Evolutionary conservation across 768 basidiomycete species (phyloP), one percentile per base, ranked within the genome.

Genomic region (Cyathus striatus): DNA sequence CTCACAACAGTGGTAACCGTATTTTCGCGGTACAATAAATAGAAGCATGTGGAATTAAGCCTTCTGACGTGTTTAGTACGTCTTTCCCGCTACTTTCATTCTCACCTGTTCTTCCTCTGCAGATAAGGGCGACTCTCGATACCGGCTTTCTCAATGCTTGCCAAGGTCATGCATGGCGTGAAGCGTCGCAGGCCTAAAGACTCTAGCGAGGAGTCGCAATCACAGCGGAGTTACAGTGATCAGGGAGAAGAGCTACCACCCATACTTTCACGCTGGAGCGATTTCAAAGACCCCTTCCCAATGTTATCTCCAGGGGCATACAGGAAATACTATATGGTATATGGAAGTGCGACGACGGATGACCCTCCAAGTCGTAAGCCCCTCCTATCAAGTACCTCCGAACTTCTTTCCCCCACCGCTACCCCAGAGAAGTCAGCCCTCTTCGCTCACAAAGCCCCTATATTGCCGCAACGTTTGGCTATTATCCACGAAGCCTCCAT

Each of bases 261-360:
- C 14, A 64, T 64, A 25, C 57, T 70, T 6, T 44, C 55, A 7
- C 62, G 64, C 42, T 65, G 64, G 55, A 60, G 61, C 42, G 60
- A 59, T 26, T 64, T 70, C 44, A 51, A 50, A 24, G 59, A 54
- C 17, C 69, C 69, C 0, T 71, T 73, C 46, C 69, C 69, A 6
- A 55, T 55, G 4, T 64, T 73, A 23, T 56, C 62, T 2, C 51
- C 56, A 18, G 71, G 71, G 14, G 69, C 69, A n/a, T 73, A 73
- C 52, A 62, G 49, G 18, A 58, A 55, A 45, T 73, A 68, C 45
- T 73, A 72, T 48, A 50, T 53, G 34, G 47, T 47, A 12, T 51
- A 54, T 41, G 49, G 45, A 44, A n/a, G n/a, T n/a, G n/a, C 30
- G 30, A 30, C 3, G 27, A 27, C n/a, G 16, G 35, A 6, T 16